These are phyloP conservation scores for Russula lepida DNA, from an alignment of 768 basidiomycete genomes.

Conservation along the genomic window DNA sequence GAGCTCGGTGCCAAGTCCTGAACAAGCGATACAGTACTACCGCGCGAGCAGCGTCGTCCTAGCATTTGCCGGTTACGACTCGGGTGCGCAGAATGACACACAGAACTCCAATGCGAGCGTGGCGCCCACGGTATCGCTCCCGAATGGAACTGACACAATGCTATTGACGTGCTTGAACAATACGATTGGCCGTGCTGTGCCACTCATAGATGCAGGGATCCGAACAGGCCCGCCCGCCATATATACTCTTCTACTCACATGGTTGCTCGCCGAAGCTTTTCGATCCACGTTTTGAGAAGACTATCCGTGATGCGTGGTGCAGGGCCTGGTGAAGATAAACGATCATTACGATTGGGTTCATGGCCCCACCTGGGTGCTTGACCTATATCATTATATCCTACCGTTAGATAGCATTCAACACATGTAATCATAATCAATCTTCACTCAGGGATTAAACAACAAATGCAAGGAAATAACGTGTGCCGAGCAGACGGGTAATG, in stretches of 20 bases:
- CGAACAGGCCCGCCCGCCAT: conserved; percentile 2
- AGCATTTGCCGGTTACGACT: conserved; percentile 25
- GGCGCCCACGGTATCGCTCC: conserved; percentile 41
- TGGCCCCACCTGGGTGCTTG: too few relatives aligned
- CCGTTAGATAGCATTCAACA: too few relatives aligned
- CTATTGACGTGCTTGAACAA: conserved; percentile 51
- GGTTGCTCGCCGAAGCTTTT: not conserved
- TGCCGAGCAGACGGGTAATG: too few relatives aligned
- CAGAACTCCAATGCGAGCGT: conserved; percentile 29
- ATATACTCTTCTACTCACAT: not conserved
- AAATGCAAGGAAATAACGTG: too few relatives aligned
- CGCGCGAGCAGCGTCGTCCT: conserved; percentile 24
- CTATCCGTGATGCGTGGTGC: not conserved
- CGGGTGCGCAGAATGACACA: conserved; percentile 19
- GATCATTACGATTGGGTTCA: too few relatives aligned
- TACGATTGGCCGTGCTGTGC: conserved; percentile 52
- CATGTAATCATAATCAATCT: too few relatives aligned
- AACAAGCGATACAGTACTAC: conserved; percentile 26
- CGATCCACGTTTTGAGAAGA: not conserved
- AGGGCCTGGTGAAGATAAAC: not conserved
- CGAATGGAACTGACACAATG: conserved; percentile 39
- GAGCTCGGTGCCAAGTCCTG: conserved; percentile 21
- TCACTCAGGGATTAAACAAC: too few relatives aligned
- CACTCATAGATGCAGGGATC: conserved; percentile 38
- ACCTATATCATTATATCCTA: too few relatives aligned